Evolutionary conservation across 805 yeast genomes (phyloP).

Genomic region (Candida tallmaniae): DNA sequence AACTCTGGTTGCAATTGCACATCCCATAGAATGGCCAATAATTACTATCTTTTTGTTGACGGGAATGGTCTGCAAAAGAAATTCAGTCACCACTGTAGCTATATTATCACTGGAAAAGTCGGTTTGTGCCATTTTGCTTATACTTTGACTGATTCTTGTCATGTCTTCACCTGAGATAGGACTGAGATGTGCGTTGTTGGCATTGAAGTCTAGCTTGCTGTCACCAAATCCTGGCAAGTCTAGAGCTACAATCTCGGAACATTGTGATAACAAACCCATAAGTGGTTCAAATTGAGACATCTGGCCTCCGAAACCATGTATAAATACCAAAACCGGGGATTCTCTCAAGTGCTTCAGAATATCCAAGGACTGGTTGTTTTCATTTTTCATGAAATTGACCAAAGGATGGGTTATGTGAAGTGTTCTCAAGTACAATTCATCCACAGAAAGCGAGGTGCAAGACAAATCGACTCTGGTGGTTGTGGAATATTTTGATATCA

Average conservation of each 20-base stretch:
- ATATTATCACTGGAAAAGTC: constrained; percentile 42
- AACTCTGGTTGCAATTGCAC: constrained; percentile 48
- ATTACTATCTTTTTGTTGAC: constrained; percentile 39
- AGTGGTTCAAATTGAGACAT: constrained; percentile 78
- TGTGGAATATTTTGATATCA: constrained; percentile 44
- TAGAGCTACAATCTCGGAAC: constrained; percentile 60
- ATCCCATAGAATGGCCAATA: constrained; percentile 75
- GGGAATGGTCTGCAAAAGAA: constrained; percentile 36
- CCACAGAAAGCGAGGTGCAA: constrained; percentile 19
- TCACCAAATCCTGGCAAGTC: constrained; percentile 92
- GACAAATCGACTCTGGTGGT: constrained; percentile 35
- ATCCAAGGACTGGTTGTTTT: constrained; percentile 17
- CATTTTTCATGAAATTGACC: constrained; percentile 22
- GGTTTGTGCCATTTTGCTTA: constrained; percentile 28
- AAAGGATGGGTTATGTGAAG: constrained; percentile 52
- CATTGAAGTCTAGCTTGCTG: constrained; percentile 20
- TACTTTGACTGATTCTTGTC: constrained; percentile 23
- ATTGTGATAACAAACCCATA: constrained; percentile 56
- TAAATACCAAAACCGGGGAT: constrained; percentile 58
- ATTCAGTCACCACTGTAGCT: constrained; percentile 34
- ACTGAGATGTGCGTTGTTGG: constrained; percentile 15
- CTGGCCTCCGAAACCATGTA: constrained; percentile 93
- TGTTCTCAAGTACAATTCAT: constrained; percentile 35
- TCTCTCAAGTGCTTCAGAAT: constrained; percentile 35
- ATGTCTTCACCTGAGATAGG: constrained; percentile 27